These are phyloP conservation scores for Tetracentron sinense DNA, from an alignment of 164 flowering plant genomes.

Conservation along the genomic window DNA sequence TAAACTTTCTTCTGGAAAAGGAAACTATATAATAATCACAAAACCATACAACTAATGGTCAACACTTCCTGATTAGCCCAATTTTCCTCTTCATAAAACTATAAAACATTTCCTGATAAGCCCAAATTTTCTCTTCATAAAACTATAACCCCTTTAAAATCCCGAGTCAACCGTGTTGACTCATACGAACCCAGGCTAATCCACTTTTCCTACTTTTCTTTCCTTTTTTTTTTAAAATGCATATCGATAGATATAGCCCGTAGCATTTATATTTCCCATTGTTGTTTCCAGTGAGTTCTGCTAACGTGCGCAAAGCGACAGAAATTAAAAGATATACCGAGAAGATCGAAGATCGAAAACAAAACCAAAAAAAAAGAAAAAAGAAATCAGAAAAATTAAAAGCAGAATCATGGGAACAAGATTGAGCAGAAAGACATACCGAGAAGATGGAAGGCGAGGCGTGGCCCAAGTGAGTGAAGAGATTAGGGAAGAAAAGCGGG, in stretches of 20 bases:
- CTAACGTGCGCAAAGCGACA: background rate
- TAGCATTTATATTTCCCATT: background rate
- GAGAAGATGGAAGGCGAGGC: slow-evolving; percentile 65
- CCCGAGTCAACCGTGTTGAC: background rate
- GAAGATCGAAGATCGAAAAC: background rate
- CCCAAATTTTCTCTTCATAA: no score
- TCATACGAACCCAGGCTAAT: background rate
- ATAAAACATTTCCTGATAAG: no score
- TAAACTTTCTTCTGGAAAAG: no score
- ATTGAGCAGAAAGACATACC: slow-evolving; percentile 29
- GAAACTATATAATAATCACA: no score
- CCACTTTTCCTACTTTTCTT: background rate
- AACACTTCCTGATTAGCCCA: no score
- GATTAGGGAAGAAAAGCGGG: slow-evolving; percentile 42
- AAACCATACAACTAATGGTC: no score
- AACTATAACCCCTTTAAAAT: no score
- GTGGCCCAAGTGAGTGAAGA: slow-evolving; percentile 48
- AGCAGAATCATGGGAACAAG: background rate
- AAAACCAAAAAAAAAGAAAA: background rate
- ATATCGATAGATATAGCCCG: no score
- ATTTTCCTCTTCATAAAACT: no score
- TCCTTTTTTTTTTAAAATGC: no score
- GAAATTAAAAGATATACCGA: background rate
- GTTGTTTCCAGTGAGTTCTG: background rate
- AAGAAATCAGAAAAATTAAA: background rate